Conservation (phyloP, 2,329 filamentous ascomycete species). For the Amauroascus niger region DNA sequence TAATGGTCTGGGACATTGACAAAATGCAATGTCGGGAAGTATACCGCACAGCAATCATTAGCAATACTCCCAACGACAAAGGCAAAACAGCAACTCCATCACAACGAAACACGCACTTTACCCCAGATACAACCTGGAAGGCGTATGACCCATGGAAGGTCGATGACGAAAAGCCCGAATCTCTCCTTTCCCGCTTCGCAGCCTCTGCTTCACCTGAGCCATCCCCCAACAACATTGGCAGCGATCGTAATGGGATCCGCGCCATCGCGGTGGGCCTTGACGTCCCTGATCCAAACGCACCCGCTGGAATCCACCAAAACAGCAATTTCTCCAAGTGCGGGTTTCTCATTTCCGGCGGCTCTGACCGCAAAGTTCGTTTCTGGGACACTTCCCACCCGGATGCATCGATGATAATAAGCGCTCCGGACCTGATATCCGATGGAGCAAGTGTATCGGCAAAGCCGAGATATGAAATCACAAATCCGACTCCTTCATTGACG, state of each 20-base stretch:
- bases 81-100: slow-evolving; percentile 22
- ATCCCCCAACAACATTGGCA: slow-evolving; percentile 5
- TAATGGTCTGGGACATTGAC: slow-evolving; percentile 93
- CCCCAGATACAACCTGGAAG: slow-evolving; percentile 34
- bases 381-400: slow-evolving; percentile 81
- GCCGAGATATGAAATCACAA: slow-evolving; percentile 59
- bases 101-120: slow-evolving; percentile 17
- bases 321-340: slow-evolving; percentile 53
- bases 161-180: slow-evolving; percentile 78
- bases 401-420: slow-evolving; percentile 69
- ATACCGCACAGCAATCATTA: slow-evolving; percentile 52
- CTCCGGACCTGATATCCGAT: slow-evolving; percentile 58
- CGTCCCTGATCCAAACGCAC: slow-evolving; percentile 58
- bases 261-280: slow-evolving; percentile 66
- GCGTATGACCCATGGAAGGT: slow-evolving; percentile 78
- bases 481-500: slow-evolving; percentile 54
- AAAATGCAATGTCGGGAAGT: slow-evolving; percentile 81
- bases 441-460: slow-evolving; percentile 33
- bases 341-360: slow-evolving; percentile 78
- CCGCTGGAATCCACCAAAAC: slow-evolving; percentile 28
- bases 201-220: slow-evolving; percentile 49
- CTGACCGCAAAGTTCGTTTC: slow-evolving; percentile 83
- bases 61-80: slow-evolving; percentile 7
- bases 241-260: slow-evolving; percentile 49
- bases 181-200: slow-evolving; percentile 77